These are phyloP conservation scores for Shiraia bambusicola DNA, from an alignment of 2,329 filamentous ascomycete species.

Conservation along the genomic window DNA sequence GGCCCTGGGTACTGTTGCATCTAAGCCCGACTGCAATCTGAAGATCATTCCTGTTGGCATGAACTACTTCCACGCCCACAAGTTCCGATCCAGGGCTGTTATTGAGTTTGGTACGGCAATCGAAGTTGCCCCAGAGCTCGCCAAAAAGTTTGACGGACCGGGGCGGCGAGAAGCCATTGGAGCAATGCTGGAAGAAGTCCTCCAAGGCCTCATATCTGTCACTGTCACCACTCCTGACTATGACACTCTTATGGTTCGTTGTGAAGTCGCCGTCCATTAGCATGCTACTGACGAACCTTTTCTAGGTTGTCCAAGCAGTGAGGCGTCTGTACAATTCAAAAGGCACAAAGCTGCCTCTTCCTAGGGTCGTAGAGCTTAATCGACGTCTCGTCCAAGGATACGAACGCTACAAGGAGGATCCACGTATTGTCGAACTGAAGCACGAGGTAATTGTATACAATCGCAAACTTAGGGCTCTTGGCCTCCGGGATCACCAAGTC, in stretches of 20 bases:
- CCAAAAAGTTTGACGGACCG: slow-evolving; percentile 77
- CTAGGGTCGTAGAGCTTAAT: slow-evolving; percentile 92
- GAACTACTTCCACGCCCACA: slow-evolving; percentile 99
- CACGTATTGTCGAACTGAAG: slow-evolving; percentile 74
- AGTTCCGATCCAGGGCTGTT: slow-evolving; percentile 93
- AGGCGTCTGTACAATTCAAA: slow-evolving; percentile 91
- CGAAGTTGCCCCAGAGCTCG: slow-evolving; percentile 77
- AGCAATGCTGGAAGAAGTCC: slow-evolving; percentile 80
- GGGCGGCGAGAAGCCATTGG: slow-evolving; percentile 79
- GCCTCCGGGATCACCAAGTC: slow-evolving; percentile 90
- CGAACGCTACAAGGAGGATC: slow-evolving; percentile 87
- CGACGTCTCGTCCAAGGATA: slow-evolving; percentile 88
- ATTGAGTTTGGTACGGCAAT: slow-evolving; percentile 92
- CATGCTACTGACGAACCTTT: slow-evolving; percentile 30
- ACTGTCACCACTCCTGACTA: slow-evolving; percentile 93
- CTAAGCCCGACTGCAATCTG: slow-evolving; percentile 81
- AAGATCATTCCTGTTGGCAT: slow-evolving; percentile 97
- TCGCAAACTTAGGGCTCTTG: slow-evolving; percentile 78
- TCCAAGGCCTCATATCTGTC: slow-evolving; percentile 80
- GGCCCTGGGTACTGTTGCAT: slow-evolving; percentile 86
- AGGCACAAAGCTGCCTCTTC: slow-evolving; percentile 87
- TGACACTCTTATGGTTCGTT: slow-evolving; percentile 79
- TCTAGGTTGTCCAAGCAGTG: slow-evolving; percentile 82
- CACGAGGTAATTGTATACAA: slow-evolving; percentile 83
- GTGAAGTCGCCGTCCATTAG: background rate